Evolutionary conservation across 2,329 filamentous ascomycete species (phyloP).

Genomic region (Trichoderma atrobrunneum): DNA sequence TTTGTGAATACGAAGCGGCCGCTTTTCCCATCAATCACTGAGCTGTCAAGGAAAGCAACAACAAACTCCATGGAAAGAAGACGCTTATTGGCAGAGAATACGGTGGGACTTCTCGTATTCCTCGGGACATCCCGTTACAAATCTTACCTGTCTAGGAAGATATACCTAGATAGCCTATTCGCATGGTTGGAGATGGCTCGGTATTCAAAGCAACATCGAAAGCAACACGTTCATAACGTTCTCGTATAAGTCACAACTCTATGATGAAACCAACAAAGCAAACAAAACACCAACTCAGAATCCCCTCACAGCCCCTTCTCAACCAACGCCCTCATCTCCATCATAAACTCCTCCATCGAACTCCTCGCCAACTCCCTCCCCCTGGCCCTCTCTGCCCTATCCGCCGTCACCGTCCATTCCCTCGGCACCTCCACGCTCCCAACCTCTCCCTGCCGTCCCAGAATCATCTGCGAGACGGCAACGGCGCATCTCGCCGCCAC

Average conservation of each 20-base stretch:
- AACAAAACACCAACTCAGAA: background rate
- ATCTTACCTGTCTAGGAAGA: background rate
- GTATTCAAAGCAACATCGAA: background rate
- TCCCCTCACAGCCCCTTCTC: background rate
- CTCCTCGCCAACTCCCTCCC: slow-evolving; percentile 24
- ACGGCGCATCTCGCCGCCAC: slow-evolving; percentile 65
- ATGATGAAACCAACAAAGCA: background rate
- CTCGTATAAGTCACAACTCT: background rate
- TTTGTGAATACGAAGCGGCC: background rate
- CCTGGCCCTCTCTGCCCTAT: slow-evolving; percentile 28
- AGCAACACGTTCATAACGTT: background rate
- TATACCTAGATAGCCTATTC: background rate
- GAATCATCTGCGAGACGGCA: slow-evolving; percentile 60
- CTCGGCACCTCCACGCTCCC: slow-evolving; percentile 42
- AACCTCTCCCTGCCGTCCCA: slow-evolving; percentile 36
- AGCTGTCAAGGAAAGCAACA: background rate
- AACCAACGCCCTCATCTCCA: background rate
- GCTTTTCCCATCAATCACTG: background rate
- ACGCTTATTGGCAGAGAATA: background rate
- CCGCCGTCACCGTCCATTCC: slow-evolving; percentile 40
- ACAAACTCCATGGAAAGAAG: background rate
- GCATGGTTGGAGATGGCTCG: background rate
- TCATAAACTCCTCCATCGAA: background rate
- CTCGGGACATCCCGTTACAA: background rate
- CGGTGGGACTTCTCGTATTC: background rate